A percentile compares a stretch with the other conserved stretches of the same genome.
phyloP scores from a whole-genome alignment of 306 rosid genomes.

The Quercus dentata region DNA sequence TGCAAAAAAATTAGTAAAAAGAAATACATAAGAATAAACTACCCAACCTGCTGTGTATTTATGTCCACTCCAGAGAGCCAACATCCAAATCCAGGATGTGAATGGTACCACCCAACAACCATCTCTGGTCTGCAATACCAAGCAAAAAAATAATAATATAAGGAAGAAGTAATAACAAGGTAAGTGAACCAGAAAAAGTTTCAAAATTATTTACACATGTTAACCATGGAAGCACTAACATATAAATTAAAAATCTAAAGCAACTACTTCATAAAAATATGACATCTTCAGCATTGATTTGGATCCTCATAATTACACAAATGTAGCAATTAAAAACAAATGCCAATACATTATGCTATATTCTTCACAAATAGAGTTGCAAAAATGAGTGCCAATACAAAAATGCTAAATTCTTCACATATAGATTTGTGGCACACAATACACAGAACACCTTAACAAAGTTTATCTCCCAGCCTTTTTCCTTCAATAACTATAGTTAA shows the following conservation, averaged over 20 bases:
- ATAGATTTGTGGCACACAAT: neutral
- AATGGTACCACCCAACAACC: constrained; percentile 99
- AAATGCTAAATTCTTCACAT: neutral
- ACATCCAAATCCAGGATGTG: constrained; percentile 98
- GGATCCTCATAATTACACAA: neutral
- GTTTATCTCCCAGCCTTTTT: neutral
- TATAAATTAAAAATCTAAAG: neutral
- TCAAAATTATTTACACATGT: neutral
- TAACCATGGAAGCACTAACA: neutral
- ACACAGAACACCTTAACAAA: neutral
- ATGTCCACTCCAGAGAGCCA: constrained; percentile 99
- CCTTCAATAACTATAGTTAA: neutral
- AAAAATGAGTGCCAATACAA: neutral
- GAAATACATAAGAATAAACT: neutral
- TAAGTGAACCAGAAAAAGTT: neutral
- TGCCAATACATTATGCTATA: neutral
- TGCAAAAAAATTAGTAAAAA: neutral
- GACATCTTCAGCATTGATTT: neutral
- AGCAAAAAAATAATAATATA: neutral
- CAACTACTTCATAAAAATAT: neutral
- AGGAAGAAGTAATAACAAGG: neutral
- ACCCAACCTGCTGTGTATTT: constrained; percentile 88
- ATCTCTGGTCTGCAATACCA: constrained; percentile 77
- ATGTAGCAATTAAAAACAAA: neutral
- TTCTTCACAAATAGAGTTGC: neutral